Base-by-base conservation (phyloP, 768 basidiomycete genomes). In the Psilocybe sp. region DNA sequence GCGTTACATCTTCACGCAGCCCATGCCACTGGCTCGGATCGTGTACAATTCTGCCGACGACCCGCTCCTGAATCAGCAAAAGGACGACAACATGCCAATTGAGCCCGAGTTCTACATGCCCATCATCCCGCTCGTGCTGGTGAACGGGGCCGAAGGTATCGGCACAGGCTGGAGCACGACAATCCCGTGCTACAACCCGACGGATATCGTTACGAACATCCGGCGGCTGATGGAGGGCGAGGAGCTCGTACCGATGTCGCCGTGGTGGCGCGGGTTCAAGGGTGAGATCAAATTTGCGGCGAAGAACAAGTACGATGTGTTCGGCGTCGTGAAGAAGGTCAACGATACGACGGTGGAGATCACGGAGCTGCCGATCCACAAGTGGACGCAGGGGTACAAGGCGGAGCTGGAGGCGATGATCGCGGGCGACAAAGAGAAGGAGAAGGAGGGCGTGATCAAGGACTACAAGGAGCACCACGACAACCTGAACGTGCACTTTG, bases 391-490 rank as follows among this genome's bases (percentile, higher is more conserved):
- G 64, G 79, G 72, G 40, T 98, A 90, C 76, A 98, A 98, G 73
- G 80, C 81, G n/a, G 88, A 92, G 64, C 73, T 99, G 19, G 96
- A 98, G 64, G 68, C 74, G 11, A 90, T 96, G 89, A 84, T 92
- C 41, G 66, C 64, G 19, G 86, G 86, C 5, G 88, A 93, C 56
- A 96, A 97, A 65, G 81, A 82, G 9, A 84, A 87, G 14, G 64
- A 67, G n/a, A 64, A 65, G 38, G 68, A 66, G 2, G 84, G 89
- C 2, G 65, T 79, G 15, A 78, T 97, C 71, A 97, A 96, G 80
- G 95, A 98, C 64, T 99, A 93, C 72, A 92, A 92, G 69, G 97
- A 98, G 64, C 87, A 98, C 62, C 94, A 97, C 60, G 93, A 93
- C 61, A 96, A 93, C 52, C 77, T 84, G 56, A 88, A 92, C 47